Conservation (phyloP, 2,329 filamentous ascomycete species). For the Bipolaris victoriae region DNA sequence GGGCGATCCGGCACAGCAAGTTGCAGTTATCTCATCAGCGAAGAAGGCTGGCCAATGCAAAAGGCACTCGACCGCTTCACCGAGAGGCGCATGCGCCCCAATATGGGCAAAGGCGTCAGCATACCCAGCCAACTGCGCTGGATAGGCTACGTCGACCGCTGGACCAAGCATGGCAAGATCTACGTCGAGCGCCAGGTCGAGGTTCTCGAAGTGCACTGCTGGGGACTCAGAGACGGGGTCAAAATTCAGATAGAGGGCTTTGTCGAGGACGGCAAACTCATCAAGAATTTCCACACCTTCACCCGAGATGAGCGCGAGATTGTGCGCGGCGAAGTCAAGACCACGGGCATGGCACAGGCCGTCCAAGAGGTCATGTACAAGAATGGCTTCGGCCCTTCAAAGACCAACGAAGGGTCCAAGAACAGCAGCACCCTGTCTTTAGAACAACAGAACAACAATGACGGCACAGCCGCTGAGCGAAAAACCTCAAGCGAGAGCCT, state of each 20-base stretch:
- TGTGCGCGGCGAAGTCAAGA: conserved; percentile 61
- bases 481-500: conserved; percentile 37
- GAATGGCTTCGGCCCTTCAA: conserved; percentile 41
- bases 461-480: conserved; percentile 24
- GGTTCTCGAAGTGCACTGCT: conserved; percentile 85
- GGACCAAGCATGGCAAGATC: conserved; percentile 75
- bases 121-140: conserved; percentile 92
- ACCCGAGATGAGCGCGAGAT: conserved; percentile 72
- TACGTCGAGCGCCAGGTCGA: conserved; percentile 86
- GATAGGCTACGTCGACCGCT: conserved; percentile 86
- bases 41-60: conserved; percentile 73
- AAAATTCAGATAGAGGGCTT: conserved; percentile 86
- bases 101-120: conserved; percentile 86
- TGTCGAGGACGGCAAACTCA: conserved; percentile 85
- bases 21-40: conserved; percentile 87
- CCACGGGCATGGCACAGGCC: conserved; percentile 52
- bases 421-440: conserved; percentile 27
- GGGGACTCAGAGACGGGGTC: conserved; percentile 86
- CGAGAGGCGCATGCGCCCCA: conserved; percentile 82
- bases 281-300: conserved; percentile 84
- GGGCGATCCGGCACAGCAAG: conserved; percentile 87
- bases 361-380: conserved; percentile 54
- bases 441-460: conserved; percentile 24
- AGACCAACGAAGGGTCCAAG: conserved; percentile 26
- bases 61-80: conserved; percentile 75